These are phyloP conservation scores for Pythium myriotylum DNA, from an alignment of 352 stramenopile species.

Conservation along the genomic window DNA sequence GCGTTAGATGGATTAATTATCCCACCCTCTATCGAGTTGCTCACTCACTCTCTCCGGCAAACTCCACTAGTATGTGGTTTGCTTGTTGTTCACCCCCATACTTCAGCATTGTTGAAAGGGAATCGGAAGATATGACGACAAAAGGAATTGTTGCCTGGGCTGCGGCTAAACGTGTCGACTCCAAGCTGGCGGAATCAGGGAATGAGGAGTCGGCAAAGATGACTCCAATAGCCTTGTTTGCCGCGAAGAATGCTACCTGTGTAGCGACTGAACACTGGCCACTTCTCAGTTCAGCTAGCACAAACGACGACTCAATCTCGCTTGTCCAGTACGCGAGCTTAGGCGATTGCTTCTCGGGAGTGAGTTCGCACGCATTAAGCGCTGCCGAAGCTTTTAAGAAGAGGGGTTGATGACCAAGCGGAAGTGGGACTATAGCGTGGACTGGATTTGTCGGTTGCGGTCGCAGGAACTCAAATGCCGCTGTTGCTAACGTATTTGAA, in stretches of 20 bases:
- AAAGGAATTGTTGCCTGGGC: conserved; percentile 43
- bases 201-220: conserved; percentile 48
- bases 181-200: conserved; percentile 21
- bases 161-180: conserved; percentile 25
- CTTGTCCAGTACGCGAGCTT: conserved; percentile 20
- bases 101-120: conserved; percentile 11
- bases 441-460: background rate
- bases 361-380: conserved; percentile 41
- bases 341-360: conserved; percentile 27
- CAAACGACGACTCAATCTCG: conserved; percentile 31
- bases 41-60: conserved; percentile 62
- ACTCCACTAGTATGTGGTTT: conserved; percentile 57
- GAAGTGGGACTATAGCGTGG: conserved; percentile 17
- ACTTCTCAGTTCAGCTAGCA: conserved; percentile 30
- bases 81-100: conserved; percentile 1
- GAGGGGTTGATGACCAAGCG: conserved; percentile 47
- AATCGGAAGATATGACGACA: conserved; percentile 43
- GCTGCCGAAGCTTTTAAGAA: conserved; percentile 31
- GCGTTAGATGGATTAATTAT: no score
- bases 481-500: conserved; percentile 29
- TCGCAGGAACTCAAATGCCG: conserved; percentile 44
- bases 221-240: conserved; percentile 38
- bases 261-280: conserved; percentile 40
- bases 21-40: background rate
- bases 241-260: conserved; percentile 51